Base-by-base conservation (phyloP, 1,139 yeast species). In the Candida sp. region DNA sequence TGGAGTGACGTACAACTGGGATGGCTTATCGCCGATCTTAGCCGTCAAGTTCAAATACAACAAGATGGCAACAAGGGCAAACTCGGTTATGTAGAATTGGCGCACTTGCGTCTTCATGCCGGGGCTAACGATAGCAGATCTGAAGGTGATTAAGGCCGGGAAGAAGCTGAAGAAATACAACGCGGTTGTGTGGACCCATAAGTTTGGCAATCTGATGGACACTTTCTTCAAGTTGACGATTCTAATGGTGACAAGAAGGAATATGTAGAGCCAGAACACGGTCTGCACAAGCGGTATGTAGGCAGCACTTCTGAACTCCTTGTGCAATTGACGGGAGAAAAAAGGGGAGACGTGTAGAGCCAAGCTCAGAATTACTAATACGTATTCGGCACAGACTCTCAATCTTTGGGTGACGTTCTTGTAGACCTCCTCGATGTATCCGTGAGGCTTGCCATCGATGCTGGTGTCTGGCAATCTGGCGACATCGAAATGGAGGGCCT, bases 161-260 rank as follows among this genome's bases (percentile, higher is more conserved):
- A 83, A 60, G 61, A 84, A 75, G 44, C 80, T 73, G 57, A 83
- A 62, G 45, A 83, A 61, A 64, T 90, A 90, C 31, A 87, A 67
- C 12, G 77, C 62, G 32, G 92, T 84, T 4, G 89, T 81, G 54
- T 86, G 86, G 40, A 77, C 77, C 96, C 97, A 91, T 49, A 87
- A 66, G 54, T 84, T 80, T 28, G 89, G 89, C 27, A 84, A 68
- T 28, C 73, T 69, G n/a, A 75, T 65, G 42, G 80, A 75, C 22
- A 82, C 73, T 46, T 61, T 62, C 42, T 61, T 65, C 50, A 71
- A 59, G 60, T 83, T 78, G 11, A 72, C 56, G 4, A 85, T 64
- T 64, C 96, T 78, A 22, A 84, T 57, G 2, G 80, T 51, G 12
- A 81, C 83, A 33, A 88, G 63, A 1, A 75, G 28, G 11, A 85